These are phyloP conservation scores for Hysterangium stoloniferum DNA, from an alignment of 768 basidiomycete species.

Conservation along the genomic window DNA sequence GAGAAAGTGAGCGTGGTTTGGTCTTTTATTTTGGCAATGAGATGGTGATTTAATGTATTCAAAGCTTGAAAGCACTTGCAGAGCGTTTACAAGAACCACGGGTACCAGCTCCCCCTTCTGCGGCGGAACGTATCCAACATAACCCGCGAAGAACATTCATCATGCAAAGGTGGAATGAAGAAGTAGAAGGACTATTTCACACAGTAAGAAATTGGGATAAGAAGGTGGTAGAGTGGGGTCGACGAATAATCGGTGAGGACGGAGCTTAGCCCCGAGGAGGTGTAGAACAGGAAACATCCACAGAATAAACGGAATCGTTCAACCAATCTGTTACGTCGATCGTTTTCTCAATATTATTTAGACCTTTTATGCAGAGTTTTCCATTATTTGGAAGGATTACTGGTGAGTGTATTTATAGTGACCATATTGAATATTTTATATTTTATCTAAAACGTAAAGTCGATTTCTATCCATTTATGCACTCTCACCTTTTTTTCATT, in stretches of 20 bases:
- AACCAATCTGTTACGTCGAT: no score
- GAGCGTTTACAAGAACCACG: conserved; percentile 42
- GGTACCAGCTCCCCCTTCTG: conserved; percentile 44
- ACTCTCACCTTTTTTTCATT: no score
- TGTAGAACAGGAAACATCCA: no score
- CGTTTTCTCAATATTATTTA: no score
- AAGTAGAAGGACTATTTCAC: conserved; percentile 39
- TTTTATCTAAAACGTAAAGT: no score
- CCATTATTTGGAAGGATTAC: no score
- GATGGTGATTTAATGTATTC: not conserved
- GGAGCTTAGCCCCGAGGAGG: no score
- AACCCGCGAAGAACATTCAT: conserved; percentile 40
- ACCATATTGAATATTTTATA: no score
- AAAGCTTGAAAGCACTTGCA: conserved; percentile 43
- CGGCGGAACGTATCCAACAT: conserved; percentile 43
- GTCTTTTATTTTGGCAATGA: not conserved
- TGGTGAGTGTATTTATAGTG: no score
- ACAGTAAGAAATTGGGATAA: conserved; percentile 40
- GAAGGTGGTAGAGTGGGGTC: conserved; percentile 23
- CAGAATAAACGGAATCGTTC: no score
- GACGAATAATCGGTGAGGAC: conserved; percentile 5
- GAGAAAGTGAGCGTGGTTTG: conserved; percentile 42
- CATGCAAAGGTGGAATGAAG: conserved; percentile 52
- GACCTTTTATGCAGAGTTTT: no score
- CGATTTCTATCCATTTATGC: no score